Evolutionary conservation across 2,329 filamentous ascomycete genomes (phyloP).

Genomic region (Trichoderma atrobrunneum): DNA sequence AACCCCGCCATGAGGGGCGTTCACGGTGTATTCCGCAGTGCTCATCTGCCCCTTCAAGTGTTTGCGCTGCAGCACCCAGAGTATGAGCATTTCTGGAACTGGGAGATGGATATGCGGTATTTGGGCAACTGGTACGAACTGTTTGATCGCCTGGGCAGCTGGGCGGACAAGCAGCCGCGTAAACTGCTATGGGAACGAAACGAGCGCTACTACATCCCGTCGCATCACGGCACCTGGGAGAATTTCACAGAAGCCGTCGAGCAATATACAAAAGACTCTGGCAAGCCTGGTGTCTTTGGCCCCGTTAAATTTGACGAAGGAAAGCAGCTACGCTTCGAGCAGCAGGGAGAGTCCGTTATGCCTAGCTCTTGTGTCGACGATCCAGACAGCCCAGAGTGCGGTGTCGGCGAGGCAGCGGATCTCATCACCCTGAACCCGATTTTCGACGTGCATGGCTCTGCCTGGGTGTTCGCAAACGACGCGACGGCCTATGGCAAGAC

Average conservation of each 20-base stretch:
- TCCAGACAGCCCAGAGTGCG: conserved; percentile 53
- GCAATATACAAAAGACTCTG: conserved; percentile 54
- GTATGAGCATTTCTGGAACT: conserved; percentile 68
- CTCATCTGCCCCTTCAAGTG: conserved; percentile 61
- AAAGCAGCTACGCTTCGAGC: conserved; percentile 47
- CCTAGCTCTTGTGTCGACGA: conserved; percentile 55
- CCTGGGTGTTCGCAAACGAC: conserved; percentile 70
- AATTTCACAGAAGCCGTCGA: conserved; percentile 67
- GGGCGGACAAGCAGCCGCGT: conserved; percentile 66
- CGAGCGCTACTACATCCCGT: conserved; percentile 72
- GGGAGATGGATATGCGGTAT: conserved; percentile 67
- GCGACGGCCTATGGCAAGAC: conserved; percentile 65
- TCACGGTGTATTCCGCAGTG: conserved; percentile 67
- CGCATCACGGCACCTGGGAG: conserved; percentile 66
- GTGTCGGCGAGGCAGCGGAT: conserved; percentile 69
- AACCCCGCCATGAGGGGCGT: conserved; percentile 57
- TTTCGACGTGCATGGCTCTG: conserved; percentile 67
- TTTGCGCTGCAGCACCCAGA: conserved; percentile 62
- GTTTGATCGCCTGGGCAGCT: conserved; percentile 63
- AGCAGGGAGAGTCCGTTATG: conserved; percentile 51
- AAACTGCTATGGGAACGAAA: conserved; percentile 76
- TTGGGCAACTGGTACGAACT: conserved; percentile 70
- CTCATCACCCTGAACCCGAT: conserved; percentile 76
- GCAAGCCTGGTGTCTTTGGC: conserved; percentile 64
- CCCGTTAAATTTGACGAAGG: conserved; percentile 55